phyloP scores from a whole-genome alignment of 495 filamentous ascomycete species.

The Achaetomiella virescens region DNA sequence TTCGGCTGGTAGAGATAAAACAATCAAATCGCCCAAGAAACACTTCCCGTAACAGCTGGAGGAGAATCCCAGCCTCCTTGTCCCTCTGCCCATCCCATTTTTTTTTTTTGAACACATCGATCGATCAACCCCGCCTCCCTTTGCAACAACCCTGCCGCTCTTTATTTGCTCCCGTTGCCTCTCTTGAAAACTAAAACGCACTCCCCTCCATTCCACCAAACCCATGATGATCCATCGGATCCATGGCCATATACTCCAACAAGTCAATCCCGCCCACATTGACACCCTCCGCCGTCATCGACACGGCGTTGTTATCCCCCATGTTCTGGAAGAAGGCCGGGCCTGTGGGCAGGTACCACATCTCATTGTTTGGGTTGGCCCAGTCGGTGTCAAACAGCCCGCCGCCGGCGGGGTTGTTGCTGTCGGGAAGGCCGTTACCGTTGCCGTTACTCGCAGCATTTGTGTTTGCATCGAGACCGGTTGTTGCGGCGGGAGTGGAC shows the following conservation, averaged over 20 bases:
- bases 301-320: conserved; percentile 40
- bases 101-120: too few relatives aligned
- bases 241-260: conserved; percentile 54
- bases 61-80: too few relatives aligned
- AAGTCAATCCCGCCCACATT: conserved; percentile 51
- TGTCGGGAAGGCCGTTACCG: background rate
- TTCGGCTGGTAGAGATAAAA: too few relatives aligned
- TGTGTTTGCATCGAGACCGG: conserved; percentile 22
- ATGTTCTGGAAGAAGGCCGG: conserved; percentile 50
- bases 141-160: too few relatives aligned
- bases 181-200: conserved; percentile 10
- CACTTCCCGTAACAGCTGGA: too few relatives aligned
- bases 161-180: too few relatives aligned
- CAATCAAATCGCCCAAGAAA: too few relatives aligned
- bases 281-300: conserved; percentile 54
- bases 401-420: conserved; percentile 6
- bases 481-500: conserved; percentile 38
- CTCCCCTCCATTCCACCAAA: conserved; percentile 37
- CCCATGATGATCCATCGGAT: conserved; percentile 29
- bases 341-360: conserved; percentile 53
- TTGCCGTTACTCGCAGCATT: background rate
- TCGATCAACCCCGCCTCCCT: too few relatives aligned
- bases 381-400: conserved; percentile 39
- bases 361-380: conserved; percentile 42
- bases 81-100: too few relatives aligned